Evolutionary conservation across 495 filamentous ascomycete species (phyloP).

Genomic region (Penicillium odoratum): DNA sequence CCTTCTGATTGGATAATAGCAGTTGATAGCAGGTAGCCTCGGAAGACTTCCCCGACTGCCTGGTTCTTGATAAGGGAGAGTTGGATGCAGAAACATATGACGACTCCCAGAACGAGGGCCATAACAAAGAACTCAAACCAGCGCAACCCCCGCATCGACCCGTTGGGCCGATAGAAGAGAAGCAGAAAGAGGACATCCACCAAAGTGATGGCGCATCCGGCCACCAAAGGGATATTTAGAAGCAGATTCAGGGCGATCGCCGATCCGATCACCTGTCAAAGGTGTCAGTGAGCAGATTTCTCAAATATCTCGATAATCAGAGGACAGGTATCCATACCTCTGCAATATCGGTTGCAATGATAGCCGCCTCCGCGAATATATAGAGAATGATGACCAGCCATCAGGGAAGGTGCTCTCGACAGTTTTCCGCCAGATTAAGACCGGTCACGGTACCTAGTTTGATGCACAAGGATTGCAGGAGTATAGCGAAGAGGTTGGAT

Average conservation of each 20-base stretch:
- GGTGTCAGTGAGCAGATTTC: slow-evolving; percentile 2
- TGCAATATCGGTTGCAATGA: slow-evolving; percentile 88
- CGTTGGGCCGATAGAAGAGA: slow-evolving; percentile 78
- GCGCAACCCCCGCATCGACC: slow-evolving; percentile 69
- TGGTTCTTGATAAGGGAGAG: slow-evolving; percentile 73
- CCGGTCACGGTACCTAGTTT: slow-evolving; percentile 84
- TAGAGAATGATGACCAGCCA: slow-evolving; percentile 81
- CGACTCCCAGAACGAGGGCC: slow-evolving; percentile 76
- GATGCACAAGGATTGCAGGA: slow-evolving; percentile 78
- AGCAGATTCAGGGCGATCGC: slow-evolving; percentile 87
- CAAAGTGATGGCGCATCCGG: slow-evolving; percentile 84
- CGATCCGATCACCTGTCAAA: slow-evolving; percentile 76
- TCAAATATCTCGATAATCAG: not conserved
- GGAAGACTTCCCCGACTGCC: slow-evolving; percentile 72
- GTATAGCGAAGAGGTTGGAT: slow-evolving; percentile 82
- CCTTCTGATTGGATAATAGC: slow-evolving; percentile 68
- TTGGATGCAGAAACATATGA: slow-evolving; percentile 88
- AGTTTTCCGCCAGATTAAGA: slow-evolving; percentile 76
- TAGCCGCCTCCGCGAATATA: slow-evolving; percentile 73
- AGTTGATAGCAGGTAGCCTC: slow-evolving; percentile 75
- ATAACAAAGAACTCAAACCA: slow-evolving; percentile 82
- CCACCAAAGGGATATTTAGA: slow-evolving; percentile 76
- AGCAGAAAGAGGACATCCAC: slow-evolving; percentile 82
- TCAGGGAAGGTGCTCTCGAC: slow-evolving; percentile 68
- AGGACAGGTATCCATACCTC: slow-evolving; percentile 52